Base-by-base conservation (phyloP, 2,329 filamentous ascomycete species). In the Phyllosticta citriasiana region DNA sequence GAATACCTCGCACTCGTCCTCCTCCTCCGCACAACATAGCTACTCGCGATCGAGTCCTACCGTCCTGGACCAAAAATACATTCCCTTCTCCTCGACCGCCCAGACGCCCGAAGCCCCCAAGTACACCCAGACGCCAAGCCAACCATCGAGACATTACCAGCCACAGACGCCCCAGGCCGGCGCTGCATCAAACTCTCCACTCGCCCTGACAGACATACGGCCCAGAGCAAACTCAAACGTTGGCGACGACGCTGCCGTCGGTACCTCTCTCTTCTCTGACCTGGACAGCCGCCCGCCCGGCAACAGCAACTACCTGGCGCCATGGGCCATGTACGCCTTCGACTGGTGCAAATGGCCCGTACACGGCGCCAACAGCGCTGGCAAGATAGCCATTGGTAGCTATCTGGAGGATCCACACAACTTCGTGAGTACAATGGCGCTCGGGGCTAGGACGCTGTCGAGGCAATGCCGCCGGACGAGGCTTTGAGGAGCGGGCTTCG, bases 261-360 rank as follows among this genome's bases (percentile, higher is more conserved):
- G 81, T 2, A 78, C 78, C 53, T 73, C 75, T 74, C 80, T 74
- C 66, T 81, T 83, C 57, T 81, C 82, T 58, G 88, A 88, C 70
- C 88, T 91, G 69, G 79, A 85, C 57, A 83, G 84, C 65, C 83
- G 84, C 71, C 72, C 84, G 64, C 87, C 71, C 74, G 89, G 71
- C 5, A 95, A 93, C 65, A 96, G 91, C 79, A 97, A 93, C 73
- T 96, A 97, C 71, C 78, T 96, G 65, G 91, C 93, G 4, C 92
- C 93, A 0, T 99, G 94, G 91, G 88, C 91, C 14, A 87, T 96
- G 60, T 99, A 97, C 73, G 93, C 94, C 12, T 93, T 96, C 69
- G 94, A 99, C 77, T 99, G 94, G 94, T 99, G 94, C 79, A 99
- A 99, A 76, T 99, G 94, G 93, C 85, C 89, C 16, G 86, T 93